phyloP scores from a whole-genome alignment of 768 basidiomycete species.

The Kwoniella dendrophila region DNA sequence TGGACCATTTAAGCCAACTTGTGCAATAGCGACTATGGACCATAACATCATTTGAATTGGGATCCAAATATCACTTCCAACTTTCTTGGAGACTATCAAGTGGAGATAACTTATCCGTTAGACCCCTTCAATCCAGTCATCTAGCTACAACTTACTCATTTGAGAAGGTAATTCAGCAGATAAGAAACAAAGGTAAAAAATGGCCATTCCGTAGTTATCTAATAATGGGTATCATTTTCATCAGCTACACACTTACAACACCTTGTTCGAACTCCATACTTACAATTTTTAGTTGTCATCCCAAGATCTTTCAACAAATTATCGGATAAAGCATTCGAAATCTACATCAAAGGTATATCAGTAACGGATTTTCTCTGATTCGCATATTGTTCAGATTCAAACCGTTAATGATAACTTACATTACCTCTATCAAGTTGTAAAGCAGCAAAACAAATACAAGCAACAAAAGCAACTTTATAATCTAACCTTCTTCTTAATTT shows the following conservation, averaged over 20 bases:
- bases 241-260: not conserved
- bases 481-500: slow-evolving; percentile 21
- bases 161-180: slow-evolving; percentile 39
- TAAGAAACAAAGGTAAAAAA: slow-evolving; percentile 42
- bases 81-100: slow-evolving; percentile 30
- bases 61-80: slow-evolving; percentile 43
- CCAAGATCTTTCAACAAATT: slow-evolving; percentile 36
- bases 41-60: slow-evolving; percentile 41
- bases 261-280: not conserved
- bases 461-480: slow-evolving; percentile 21
- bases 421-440: slow-evolving; percentile 39
- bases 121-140: no score
- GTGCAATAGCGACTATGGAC: slow-evolving; percentile 34
- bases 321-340: slow-evolving; percentile 39
- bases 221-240: not conserved
- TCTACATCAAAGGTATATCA: no score
- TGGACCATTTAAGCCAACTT: slow-evolving; percentile 19
- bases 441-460: slow-evolving; percentile 35
- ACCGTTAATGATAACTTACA: slow-evolving; percentile 22
- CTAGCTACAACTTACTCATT: slow-evolving; percentile 16
- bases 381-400: not conserved
- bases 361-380: no score
- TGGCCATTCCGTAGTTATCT: slow-evolving; percentile 33
- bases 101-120: not conserved
- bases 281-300: slow-evolving; percentile 39